Base-by-base conservation (phyloP, 768 basidiomycete genomes). In the Lenzites betulinus region DNA sequence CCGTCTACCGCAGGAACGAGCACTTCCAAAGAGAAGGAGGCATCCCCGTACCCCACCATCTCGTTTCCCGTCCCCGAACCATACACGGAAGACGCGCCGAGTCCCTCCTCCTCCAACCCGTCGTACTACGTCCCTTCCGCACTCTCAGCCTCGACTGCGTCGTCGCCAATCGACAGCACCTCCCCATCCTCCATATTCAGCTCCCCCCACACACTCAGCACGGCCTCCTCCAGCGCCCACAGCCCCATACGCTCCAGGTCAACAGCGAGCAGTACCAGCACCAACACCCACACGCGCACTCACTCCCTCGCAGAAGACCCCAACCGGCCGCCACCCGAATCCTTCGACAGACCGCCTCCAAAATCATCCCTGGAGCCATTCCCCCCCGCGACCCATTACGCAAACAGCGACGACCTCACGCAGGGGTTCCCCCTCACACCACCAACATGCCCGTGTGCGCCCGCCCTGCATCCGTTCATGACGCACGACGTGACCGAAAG, bases 401-500 rank as follows among this genome's bases (percentile, higher is more conserved):
- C 58, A 23, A 33, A 28, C 43, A 48, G 58, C 43, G 38, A 28
- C n/a, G 58, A 55, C 36, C 53, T 64, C 23, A 30, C 23, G 7
- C 41, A 16, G 22, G 58, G 58, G 5, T 64, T 64, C 0, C 67
- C 67, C 25, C 73, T 77, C 0, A 81, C 82, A 3, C 78, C 80
- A 1, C 75, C 77, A 3, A 59, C 61, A 35, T 59, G 58, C 23
- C 9, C 42, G 35, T 46, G 44, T 35, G 48, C 48, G 30, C 36
- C 67, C 11, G 63, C 60, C 7, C 75, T 74, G 4, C 83, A 84
- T 64, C 83, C 83, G n/a, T 84, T 84, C 63, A 62, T 67, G 20
- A 71, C 77, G 33, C 78, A 81, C 69, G 81, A 83, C 63, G 67
- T 84, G 2, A 63, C 56, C 0, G 76, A 83, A 66, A 70, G 65